Evolutionary conservation across 371 early-diverging fungal species (phyloP), one percentile per base, ranked within the genome.

Genomic region (Mucor mucedo): DNA sequence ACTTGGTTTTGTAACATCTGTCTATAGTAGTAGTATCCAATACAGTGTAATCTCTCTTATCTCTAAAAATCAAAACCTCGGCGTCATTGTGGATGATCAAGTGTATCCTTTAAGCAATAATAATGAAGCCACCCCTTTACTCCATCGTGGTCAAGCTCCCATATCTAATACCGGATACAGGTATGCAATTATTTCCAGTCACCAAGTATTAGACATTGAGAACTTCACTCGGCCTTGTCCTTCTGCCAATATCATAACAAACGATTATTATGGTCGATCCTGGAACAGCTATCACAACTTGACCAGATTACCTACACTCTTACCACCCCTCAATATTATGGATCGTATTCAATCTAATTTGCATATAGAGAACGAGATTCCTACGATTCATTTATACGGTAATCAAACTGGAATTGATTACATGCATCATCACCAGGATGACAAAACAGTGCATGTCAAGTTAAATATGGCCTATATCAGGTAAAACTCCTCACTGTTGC

Each of bases 391-490:
- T 11, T 55, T 72, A 8, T 41, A 49, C 27, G 72, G 60, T 27
- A 58, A 65, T 9, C 48, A 55, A 44, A 44, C 58, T 9, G 47
- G n/a, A 5, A 44, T 68, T 41, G 69, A 73, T 50, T 32, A 16
- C 5, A 66, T 75, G 52, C 69, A 75, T 16, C 28, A 53, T 1
- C 62, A 78, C 32, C 58, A 61, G 33, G 29, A 45, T 2, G 52
- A 57, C 7, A 66, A 72, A 16, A 42, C 65, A 3, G 55, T 21
- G 21, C 21, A 60, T 1, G 68, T 73, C 1, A 16, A 39, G 11
- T 41, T 68, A 1, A 71, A 52, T 30, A 16, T 78, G 49, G 69
- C 71, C 5, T 78, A 72, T 45, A 66, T 75, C 40, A 35, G 75
- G 75, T 68, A 21, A 21, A 21, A 21, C 0, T 21, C 21, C 21